Percentiles rank a stretch among this genome's conserved stretches.
These are phyloP conservation scores for Caryopteris hybrid DNA, from an alignment of 305 asterid species.

Conservation along the genomic window DNA sequence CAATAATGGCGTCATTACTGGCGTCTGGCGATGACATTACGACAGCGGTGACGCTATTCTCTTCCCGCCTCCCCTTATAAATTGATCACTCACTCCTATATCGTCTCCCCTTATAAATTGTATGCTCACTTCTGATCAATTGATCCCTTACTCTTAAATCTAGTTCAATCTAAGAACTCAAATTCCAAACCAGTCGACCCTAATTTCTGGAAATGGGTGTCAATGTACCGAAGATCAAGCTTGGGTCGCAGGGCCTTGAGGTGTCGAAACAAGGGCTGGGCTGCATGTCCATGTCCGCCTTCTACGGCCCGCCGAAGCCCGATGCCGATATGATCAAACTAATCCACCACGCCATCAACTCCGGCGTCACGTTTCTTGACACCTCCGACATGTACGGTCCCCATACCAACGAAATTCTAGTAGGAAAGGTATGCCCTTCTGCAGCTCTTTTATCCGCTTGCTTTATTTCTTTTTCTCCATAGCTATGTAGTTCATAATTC, in stretches of 20 bases:
- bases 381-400: conserved; percentile 45
- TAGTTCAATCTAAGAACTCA: neutral
- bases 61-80: neutral
- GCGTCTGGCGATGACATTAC: neutral
- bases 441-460: too few species aligned
- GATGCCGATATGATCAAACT: conserved; percentile 42
- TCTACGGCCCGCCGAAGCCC: conserved; percentile 37
- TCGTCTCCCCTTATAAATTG: neutral
- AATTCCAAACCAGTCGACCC: neutral
- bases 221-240: conserved; percentile 32
- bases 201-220: conserved; percentile 8
- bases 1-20: conserved; percentile 11
- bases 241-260: conserved; percentile 46
- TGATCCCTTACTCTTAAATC: neutral
- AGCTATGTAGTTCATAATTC: neutral
- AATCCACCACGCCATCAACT: conserved; percentile 36
- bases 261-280: conserved; percentile 49
- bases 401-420: conserved; percentile 34
- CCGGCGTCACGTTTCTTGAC: conserved; percentile 43
- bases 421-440: conserved; percentile 25
- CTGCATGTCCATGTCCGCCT: conserved; percentile 41
- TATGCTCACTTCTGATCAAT: neutral
- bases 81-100: too few species aligned
- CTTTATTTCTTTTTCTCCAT: too few species aligned
- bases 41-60: conserved; percentile 1